Evolutionary conservation across 257 asterid species (phyloP).

Genomic region (Lavandula angustifolia): DNA sequence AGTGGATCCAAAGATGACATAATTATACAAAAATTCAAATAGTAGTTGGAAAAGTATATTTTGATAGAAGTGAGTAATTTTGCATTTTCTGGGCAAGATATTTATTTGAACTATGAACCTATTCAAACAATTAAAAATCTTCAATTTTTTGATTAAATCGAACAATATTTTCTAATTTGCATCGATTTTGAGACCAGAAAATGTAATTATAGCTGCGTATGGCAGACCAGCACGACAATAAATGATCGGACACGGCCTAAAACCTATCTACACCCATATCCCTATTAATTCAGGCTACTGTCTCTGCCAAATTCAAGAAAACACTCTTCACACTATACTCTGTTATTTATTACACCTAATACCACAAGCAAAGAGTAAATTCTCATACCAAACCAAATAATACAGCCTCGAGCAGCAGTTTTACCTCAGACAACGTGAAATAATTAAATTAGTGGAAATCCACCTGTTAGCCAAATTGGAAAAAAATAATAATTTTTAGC

Average conservation of each 20-base stretch:
- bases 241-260: slow-evolving; percentile 35
- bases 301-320: neutral
- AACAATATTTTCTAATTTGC: too few species aligned
- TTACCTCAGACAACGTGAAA: neutral
- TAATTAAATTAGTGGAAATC: neutral
- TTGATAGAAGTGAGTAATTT: too few species aligned
- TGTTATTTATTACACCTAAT: slow-evolving; percentile 20
- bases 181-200: neutral
- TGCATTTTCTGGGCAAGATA: too few species aligned
- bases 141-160: too few species aligned
- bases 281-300: slow-evolving; percentile 8
- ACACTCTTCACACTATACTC: slow-evolving; percentile 6
- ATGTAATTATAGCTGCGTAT: slow-evolving; percentile 17
- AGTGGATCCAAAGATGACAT: too few species aligned
- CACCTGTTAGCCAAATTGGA: too few species aligned
- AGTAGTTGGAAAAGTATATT: too few species aligned
- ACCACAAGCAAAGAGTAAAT: slow-evolving; percentile 23
- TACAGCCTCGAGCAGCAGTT: slow-evolving; percentile 1
- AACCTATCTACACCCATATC: slow-evolving; percentile 27
- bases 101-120: too few species aligned
- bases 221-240: slow-evolving; percentile 29
- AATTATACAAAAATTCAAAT: too few species aligned
- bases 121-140: too few species aligned
- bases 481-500: too few species aligned
- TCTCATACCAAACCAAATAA: slow-evolving; percentile 6